phyloP scores from a whole-genome alignment of 2,329 filamentous ascomycete species.

The Fusarium mexicanum region DNA sequence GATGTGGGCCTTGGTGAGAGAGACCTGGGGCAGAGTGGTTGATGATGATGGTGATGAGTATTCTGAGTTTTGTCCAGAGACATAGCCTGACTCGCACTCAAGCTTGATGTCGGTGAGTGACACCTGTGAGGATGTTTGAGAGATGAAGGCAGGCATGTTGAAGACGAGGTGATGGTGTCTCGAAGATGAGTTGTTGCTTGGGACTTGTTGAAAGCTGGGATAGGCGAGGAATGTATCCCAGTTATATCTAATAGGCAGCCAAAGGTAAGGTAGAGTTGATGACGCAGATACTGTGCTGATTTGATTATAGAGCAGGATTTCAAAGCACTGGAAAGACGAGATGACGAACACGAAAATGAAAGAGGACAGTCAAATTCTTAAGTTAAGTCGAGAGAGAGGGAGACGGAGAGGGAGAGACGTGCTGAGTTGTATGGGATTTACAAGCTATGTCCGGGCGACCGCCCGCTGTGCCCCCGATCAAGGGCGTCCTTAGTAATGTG shows the following conservation, averaged over 20 bases:
- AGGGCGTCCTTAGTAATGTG: slow-evolving; percentile 42
- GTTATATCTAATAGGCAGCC: slow-evolving; percentile 27
- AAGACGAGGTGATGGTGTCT: slow-evolving; percentile 33
- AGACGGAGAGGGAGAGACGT: slow-evolving; percentile 18
- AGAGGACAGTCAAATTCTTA: slow-evolving; percentile 43
- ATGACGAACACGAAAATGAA: slow-evolving; percentile 33
- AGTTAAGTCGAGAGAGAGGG: slow-evolving; percentile 28
- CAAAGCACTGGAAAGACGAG: slow-evolving; percentile 35
- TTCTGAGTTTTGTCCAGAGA: slow-evolving; percentile 58
- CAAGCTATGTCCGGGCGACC: slow-evolving; percentile 43
- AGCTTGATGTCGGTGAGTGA: slow-evolving; percentile 54
- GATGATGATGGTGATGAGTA: slow-evolving; percentile 50
- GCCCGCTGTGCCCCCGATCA: slow-evolving; percentile 37
- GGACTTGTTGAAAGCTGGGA: slow-evolving; percentile 36
- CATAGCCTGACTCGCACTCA: slow-evolving; percentile 84
- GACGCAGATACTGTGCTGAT: slow-evolving; percentile 41
- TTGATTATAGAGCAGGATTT: slow-evolving; percentile 27
- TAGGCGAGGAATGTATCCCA: slow-evolving; percentile 26
- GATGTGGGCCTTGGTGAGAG: slow-evolving; percentile 88
- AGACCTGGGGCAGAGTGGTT: slow-evolving; percentile 73
- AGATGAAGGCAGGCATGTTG: slow-evolving; percentile 50
- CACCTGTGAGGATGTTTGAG: slow-evolving; percentile 53
- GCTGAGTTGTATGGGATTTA: slow-evolving; percentile 38
- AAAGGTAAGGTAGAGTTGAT: slow-evolving; percentile 31
- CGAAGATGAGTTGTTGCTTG: slow-evolving; percentile 23